Base-by-base conservation (phyloP, 345 rosid genomes). In the Salix arbutifolia region DNA sequence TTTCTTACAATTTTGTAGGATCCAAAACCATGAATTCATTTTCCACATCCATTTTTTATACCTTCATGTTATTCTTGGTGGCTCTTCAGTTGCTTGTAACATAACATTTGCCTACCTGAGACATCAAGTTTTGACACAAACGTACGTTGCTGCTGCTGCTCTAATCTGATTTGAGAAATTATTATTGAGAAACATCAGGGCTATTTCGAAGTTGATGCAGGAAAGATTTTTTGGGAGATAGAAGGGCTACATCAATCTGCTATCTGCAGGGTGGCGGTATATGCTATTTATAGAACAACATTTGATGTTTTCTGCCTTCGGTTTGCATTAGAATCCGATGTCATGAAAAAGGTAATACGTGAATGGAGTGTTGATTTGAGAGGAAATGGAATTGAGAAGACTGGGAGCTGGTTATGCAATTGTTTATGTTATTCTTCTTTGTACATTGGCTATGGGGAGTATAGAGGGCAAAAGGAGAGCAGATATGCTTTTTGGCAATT, bases 281-380 rank as follows among this genome's bases (percentile, higher is more conserved):
- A 50, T 50, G 53, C 19, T 16, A 50, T 50, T 4, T 17, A 14
- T 50, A 14, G 21, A 50, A 19, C 13, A 35, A 8, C 40, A 30
- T 17, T 38, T 40, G 2, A 33, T 33, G 61, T 21, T 72, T 62
- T 50, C 53, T 67, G 12, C 14, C 13, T 10, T 67, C 30, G 62
- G 30, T 13, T 73, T 37, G 65, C 16, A 14, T 64, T 69, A 3
- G 11, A 5, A 8, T 40, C 25, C 71, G 65, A 69, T 83, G 86
- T 85, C 81, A 87, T 87, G 91, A 89, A 84, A 83, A 84, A 84
- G 71, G 70, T 50, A 80, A 71, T 50, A 61, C 33, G 78, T 56
- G 82, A 77, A 77, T 78, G 88, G 84, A 69, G 48, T 71, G 71
- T 74, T 80, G 76, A 75, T 74, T 66, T 76, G 73, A 68, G 58